Base-by-base conservation (phyloP, 148 eudicot species). In the Rhododendron kiyosumense region DNA sequence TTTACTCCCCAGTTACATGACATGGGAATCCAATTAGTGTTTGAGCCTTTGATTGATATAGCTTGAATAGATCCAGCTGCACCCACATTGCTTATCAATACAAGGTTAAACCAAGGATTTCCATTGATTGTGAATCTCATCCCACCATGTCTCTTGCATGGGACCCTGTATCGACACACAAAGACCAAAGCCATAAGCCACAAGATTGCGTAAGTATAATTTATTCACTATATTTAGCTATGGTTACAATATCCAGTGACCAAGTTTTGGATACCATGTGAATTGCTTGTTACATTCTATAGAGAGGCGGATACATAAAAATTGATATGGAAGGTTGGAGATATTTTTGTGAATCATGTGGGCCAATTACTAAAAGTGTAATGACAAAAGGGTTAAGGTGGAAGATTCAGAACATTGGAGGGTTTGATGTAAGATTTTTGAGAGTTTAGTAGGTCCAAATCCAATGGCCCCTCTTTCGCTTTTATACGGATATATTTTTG, bases 1-100 rank as follows among this genome's bases (percentile, higher is more conserved):
- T 95, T 95, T 20, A 96, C 93, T 63, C 99, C 99, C 99, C 99
- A 97, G 71, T 97, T 97, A 77, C 95, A 90, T 12, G 99, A 93
- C 96, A 97, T 92, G 3, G 94, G 45, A 86, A 88, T 81, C 99
- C 99, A 96, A 41, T 65, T 85, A 2, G 97, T 94, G 24, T 63
- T 89, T 12, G 96, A 85, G 24, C 76, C 76, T 30, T 30, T 71
- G 20, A 71, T 71, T 14, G 76, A 71, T 71, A 91, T 96, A 6
- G 99, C 93, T 80, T 79, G 86, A 63, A 96, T 90, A 0, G 98
- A 94, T 67, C 99, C 99, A 9, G 99, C 97, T 5, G 89, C 91
- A 18, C 81, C 98, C 12, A 94, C 93, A 69, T 96, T 96, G 89
- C 73, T 93, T 81, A 96, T 92, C 83, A 90, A 36, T 0, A 96